Evolutionary conservation across 2,329 filamentous ascomycete genomes (phyloP).

Genomic region (Aspergillus quadrilineatus): DNA sequence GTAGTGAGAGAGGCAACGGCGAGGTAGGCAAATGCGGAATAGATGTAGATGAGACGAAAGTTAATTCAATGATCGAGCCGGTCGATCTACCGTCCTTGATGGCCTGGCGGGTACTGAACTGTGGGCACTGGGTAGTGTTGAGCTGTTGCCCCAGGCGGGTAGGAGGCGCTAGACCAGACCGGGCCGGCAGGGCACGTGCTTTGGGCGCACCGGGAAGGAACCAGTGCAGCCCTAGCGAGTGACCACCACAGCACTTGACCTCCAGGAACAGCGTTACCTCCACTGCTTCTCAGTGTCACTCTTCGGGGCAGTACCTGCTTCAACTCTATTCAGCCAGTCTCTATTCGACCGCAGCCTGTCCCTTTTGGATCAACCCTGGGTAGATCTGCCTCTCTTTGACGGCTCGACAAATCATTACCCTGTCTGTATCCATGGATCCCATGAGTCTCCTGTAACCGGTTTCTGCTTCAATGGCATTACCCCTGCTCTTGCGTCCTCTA

Average conservation of each 20-base stretch:
- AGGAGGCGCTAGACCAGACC: background rate
- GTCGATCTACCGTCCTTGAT: too few relatives aligned
- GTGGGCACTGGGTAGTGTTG: background rate
- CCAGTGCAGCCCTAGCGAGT: conserved; percentile 1
- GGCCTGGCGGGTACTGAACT: too few relatives aligned
- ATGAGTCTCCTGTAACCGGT: conserved; percentile 1
- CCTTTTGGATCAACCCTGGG: background rate
- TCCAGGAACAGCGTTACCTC: conserved; percentile 1
- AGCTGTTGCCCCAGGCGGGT: background rate
- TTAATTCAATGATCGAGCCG: too few relatives aligned
- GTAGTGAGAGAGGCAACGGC: background rate
- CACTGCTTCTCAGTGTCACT: background rate
- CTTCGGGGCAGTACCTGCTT: conserved; percentile 3
- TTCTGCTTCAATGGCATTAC: background rate
- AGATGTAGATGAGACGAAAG: background rate
- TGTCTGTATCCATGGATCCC: background rate
- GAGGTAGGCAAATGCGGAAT: background rate
- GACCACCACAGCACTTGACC: background rate
- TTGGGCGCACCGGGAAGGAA: background rate
- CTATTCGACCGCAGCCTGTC: background rate
- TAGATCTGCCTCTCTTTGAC: background rate
- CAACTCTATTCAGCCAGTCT: background rate
- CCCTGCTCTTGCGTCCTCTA: conserved; percentile 1
- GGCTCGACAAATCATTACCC: conserved; percentile 6
- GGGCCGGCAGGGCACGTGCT: conserved; percentile 2